Percentiles rank a stretch among this genome's conserved stretches.
phyloP scores from a whole-genome alignment of 1,284 basidiomycete species.

The Volvariella surrecta region DNA sequence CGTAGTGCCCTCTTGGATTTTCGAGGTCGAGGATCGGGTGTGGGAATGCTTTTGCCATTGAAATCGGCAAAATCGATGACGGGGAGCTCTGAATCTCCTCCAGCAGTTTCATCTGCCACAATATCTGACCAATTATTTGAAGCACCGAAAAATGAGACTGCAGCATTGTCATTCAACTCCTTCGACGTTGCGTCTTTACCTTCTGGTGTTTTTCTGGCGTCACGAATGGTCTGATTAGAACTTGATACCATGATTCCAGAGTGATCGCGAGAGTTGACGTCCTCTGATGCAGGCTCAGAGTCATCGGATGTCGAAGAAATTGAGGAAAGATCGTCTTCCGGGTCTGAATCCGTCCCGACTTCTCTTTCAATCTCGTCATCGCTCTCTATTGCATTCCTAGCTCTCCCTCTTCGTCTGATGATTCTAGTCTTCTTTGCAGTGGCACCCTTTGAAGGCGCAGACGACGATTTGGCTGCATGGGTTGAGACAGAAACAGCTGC shows the following conservation, averaged over 20 bases:
- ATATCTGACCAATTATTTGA: slow-evolving; percentile 70
- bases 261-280: slow-evolving; percentile 38
- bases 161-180: not conserved
- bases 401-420: slow-evolving; percentile 44
- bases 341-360: slow-evolving; percentile 55
- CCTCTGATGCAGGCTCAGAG: slow-evolving; percentile 54
- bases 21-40: slow-evolving; percentile 20
- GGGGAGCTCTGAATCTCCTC: slow-evolving; percentile 56
- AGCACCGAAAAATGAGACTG: slow-evolving; percentile 44
- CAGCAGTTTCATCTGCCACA: slow-evolving; percentile 61
- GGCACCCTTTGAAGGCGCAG: no score
- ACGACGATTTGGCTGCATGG: slow-evolving; percentile 15
- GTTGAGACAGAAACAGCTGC: slow-evolving; percentile 24
- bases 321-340: slow-evolving; percentile 50
- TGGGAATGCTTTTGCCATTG: slow-evolving; percentile 25
- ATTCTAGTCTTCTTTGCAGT: slow-evolving; percentile 29
- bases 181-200: slow-evolving; percentile 12
- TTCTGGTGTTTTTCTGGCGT: slow-evolving; percentile 20
- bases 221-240: slow-evolving; percentile 53
- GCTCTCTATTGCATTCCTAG: slow-evolving; percentile 45
- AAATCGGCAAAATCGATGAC: slow-evolving; percentile 76
- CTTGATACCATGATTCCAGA: slow-evolving; percentile 51
- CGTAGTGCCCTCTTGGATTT: slow-evolving; percentile 26
- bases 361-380: slow-evolving; percentile 71
- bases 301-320: slow-evolving; percentile 49